A percentile compares a stretch with the other conserved stretches of the same genome.
Evolutionary conservation across 116 monocot species (phyloP).

Genomic region (Zostera marina): DNA sequence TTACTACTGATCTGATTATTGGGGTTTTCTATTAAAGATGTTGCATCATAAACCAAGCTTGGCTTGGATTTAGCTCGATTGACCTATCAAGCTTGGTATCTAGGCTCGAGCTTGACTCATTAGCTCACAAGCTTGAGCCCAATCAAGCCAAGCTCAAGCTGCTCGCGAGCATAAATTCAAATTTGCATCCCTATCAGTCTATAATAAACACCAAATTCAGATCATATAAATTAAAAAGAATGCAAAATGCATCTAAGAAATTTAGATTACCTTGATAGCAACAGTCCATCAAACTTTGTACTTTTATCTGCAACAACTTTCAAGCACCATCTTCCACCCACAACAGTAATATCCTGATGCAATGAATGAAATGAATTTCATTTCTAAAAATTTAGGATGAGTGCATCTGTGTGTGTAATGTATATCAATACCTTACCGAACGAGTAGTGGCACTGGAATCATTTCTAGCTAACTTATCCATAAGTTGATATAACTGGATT

Average conservation of each 20-base stretch:
- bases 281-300: constrained; percentile 11
- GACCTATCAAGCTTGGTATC: no score
- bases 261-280: constrained; percentile 12
- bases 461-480: constrained; percentile 13
- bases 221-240: background rate
- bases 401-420: background rate
- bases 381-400: background rate
- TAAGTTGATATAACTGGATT: constrained; percentile 16
- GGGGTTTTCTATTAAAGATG: no score
- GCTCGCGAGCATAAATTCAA: no score
- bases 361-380: background rate
- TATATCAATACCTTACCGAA: constrained; percentile 7
- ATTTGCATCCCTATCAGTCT: background rate
- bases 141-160: no score
- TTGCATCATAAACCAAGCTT: no score
- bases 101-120: no score
- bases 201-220: background rate
- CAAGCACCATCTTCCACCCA: constrained; percentile 21
- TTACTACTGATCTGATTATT: no score
- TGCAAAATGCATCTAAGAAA: background rate
- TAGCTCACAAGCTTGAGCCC: no score
- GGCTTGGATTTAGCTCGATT: no score
- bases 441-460: background rate
- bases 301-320: constrained; percentile 5
- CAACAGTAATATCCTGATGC: constrained; percentile 12